Percentiles rank a stretch among this genome's conserved stretches.
phyloP scores from a whole-genome alignment of 2,329 filamentous ascomycete genomes.

The Emergomyces orientalis region DNA sequence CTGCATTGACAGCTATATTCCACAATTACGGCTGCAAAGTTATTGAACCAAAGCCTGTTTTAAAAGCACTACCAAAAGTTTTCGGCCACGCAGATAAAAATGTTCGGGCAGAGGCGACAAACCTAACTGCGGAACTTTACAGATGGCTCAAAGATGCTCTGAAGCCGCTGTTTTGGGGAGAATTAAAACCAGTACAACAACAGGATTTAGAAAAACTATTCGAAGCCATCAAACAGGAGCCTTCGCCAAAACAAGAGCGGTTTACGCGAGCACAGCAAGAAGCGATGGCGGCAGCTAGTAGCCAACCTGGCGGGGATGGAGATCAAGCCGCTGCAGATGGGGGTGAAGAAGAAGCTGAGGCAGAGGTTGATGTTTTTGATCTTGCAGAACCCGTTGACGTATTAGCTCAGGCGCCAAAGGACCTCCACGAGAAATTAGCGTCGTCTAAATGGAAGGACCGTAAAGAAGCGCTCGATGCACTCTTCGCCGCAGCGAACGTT shows the following conservation, averaged over 20 bases:
- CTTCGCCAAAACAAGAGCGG: conserved; percentile 79
- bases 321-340: conserved; percentile 51
- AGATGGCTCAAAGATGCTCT: conserved; percentile 95
- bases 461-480: conserved; percentile 82
- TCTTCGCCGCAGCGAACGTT: conserved; percentile 68
- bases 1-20: conserved; percentile 71
- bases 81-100: conserved; percentile 98
- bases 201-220: conserved; percentile 88
- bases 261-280: conserved; percentile 83
- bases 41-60: conserved; percentile 81
- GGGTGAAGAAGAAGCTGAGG: conserved; percentile 50
- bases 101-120: conserved; percentile 86
- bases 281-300: conserved; percentile 61
- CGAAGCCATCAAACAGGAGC: conserved; percentile 82
- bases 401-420: conserved; percentile 65
- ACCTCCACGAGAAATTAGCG: conserved; percentile 71
- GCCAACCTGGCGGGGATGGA: conserved; percentile 47
- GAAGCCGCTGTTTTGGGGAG: conserved; percentile 95
- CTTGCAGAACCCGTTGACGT: conserved; percentile 83
- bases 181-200: conserved; percentile 92
- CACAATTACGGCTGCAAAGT: conserved; percentile 93
- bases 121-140: conserved; percentile 86
- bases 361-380: conserved; percentile 71
- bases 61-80: conserved; percentile 79
- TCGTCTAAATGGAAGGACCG: conserved; percentile 98